Base-by-base conservation (phyloP, 352 stramenopile species). In the Thraustochytrium sp. region DNA sequence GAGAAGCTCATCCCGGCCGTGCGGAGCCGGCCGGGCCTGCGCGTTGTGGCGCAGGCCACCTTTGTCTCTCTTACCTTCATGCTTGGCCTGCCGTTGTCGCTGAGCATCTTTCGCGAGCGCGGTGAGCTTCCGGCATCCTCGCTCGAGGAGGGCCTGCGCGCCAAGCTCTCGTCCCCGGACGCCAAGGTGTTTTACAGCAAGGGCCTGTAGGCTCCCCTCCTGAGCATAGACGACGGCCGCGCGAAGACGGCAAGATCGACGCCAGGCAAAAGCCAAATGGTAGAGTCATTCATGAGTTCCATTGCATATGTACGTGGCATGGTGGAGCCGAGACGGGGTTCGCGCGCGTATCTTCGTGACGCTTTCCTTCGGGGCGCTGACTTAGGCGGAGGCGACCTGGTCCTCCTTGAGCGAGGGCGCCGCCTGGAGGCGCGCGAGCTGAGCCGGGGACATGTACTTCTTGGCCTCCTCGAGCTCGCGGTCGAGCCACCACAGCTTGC, bases 401-500 rank as follows among this genome's bases (percentile, higher is more conserved):
- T 72, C 59, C 26, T 72, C 59, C 59, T 72, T 72, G 59, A 72
- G 59, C 36, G 59, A 11, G 26, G 68, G 68, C 48, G 68, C 68
- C 23, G 53, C 68, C 44, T 84, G 34, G 8, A 84, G 61, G 23
- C 75, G 40, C 9, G 75, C 75, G 1, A 73, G 55, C 31, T 84
- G 75, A 9, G 55, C 61, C 1, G 53, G 53, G 18, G 34, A 68
- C 75, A 84, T 84, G 61, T 84, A 84, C 61, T 84, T 84, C 56
- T 84, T 84, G 37, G 55, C 29, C 75, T 84, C 75, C 29, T 84
- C 75, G 5, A 84, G 36, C 31, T 84, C 75, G 37, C 75, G 55
- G 18, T 54, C 31, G 18, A 84, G 31, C 75, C 75, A 84, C 75
- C 75, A 84, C 8, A 84, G 55, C 44, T 84, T 84, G 40, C 75